Conservation (phyloP, 129 eudicot genomes). For the Flaveria brownii region DNA sequence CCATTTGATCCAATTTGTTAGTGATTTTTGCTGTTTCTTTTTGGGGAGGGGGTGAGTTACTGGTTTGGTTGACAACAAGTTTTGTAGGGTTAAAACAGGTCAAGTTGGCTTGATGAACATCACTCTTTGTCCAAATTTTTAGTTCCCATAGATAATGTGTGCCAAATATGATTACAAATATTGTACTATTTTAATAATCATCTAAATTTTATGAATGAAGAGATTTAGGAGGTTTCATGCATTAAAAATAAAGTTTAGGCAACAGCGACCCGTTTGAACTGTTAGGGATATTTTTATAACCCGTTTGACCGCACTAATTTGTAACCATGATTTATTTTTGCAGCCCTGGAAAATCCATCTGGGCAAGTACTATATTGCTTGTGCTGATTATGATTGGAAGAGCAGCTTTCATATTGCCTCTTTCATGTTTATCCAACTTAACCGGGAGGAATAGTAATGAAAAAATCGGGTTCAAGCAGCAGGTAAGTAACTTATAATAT, state of each 20-base stretch:
- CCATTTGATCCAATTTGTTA: too few species aligned
- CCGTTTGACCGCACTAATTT: neutral
- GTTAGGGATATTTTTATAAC: neutral
- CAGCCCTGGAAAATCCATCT: conserved; percentile 67
- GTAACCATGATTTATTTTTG: conserved; percentile 1
- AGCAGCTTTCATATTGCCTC: conserved; percentile 69
- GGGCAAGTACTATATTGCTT: conserved; percentile 57
- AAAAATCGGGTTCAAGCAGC: conserved; percentile 53
- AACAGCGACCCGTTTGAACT: neutral
- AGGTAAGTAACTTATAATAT: conserved; percentile 36
- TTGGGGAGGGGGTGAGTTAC: too few species aligned
- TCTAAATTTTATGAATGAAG: neutral
- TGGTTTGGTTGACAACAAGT: too few species aligned
- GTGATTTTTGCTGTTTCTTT: too few species aligned
- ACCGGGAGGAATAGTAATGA: conserved; percentile 33
- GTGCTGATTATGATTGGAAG: conserved; percentile 70
- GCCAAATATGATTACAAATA: neutral
- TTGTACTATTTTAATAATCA: neutral
- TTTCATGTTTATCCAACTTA: conserved; percentile 60
- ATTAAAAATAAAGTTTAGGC: neutral
- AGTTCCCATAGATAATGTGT: neutral
- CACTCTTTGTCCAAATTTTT: too few species aligned
- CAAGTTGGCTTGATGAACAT: too few species aligned
- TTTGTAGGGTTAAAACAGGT: too few species aligned
- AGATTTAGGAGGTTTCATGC: neutral